Conservation (phyloP, 1,284 basidiomycete genomes). For the Wolfiporia cocos region DNA sequence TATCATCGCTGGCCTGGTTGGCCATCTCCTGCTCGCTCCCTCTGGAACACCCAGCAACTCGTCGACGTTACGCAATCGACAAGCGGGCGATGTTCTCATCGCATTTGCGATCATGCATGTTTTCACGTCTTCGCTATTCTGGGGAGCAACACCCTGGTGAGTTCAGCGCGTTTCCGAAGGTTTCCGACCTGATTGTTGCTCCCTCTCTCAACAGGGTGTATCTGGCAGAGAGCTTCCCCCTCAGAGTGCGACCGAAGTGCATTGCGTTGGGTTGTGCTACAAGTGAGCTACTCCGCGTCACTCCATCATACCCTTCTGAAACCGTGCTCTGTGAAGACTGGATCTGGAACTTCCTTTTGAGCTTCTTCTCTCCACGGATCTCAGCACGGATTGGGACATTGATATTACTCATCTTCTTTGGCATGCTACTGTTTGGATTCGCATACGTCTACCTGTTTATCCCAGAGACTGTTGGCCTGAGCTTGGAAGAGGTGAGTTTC, state of each 20-base stretch:
- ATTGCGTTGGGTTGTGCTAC: slow-evolving; percentile 67
- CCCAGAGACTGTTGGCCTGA: slow-evolving; percentile 73
- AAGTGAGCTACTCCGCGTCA: slow-evolving; percentile 34
- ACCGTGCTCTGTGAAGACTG: slow-evolving; percentile 38
- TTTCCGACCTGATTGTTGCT: neutral
- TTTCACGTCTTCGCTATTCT: slow-evolving; percentile 66
- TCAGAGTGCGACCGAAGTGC: slow-evolving; percentile 70
- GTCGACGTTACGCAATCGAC: slow-evolving; percentile 48
- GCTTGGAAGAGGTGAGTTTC: slow-evolving; percentile 59
- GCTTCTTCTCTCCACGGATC: slow-evolving; percentile 65
- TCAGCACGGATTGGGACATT: slow-evolving; percentile 66
- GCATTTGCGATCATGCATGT: slow-evolving; percentile 76
- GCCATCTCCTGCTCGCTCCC: slow-evolving; percentile 60
- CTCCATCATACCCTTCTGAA: no score
- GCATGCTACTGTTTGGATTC: slow-evolving; percentile 66
- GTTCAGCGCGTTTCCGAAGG: neutral
- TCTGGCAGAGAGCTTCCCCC: slow-evolving; percentile 60
- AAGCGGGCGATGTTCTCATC: slow-evolving; percentile 60
- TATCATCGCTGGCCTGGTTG: slow-evolving; percentile 65
- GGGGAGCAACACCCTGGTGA: slow-evolving; percentile 53
- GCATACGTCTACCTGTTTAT: slow-evolving; percentile 65
- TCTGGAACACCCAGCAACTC: slow-evolving; percentile 37
- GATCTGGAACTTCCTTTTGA: slow-evolving; percentile 74
- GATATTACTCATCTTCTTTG: slow-evolving; percentile 73
- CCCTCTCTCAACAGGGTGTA: slow-evolving; percentile 39